Evolutionary conservation across 116 monocot species (phyloP).

Genomic region (Iris pallida): DNA sequence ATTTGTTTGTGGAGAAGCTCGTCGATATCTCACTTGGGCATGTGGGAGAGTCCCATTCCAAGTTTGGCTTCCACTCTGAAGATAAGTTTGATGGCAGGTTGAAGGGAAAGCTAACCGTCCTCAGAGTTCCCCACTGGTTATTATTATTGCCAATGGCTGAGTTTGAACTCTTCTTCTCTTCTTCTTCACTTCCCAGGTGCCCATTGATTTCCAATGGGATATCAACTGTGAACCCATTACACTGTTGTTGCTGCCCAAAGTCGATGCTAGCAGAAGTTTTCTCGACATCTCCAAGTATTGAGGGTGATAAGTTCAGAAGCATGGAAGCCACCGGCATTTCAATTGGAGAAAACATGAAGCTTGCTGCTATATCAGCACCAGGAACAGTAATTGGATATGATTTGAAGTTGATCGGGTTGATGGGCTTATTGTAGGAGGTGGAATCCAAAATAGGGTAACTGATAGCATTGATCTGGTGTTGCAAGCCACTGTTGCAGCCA

Average conservation of each 20-base stretch:
- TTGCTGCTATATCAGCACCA: slow-evolving; percentile 10
- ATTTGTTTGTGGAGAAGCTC: slow-evolving; percentile 35
- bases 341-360: slow-evolving; percentile 20
- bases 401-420: slow-evolving; percentile 2
- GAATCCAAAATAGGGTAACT: slow-evolving; percentile 9
- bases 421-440: not conserved
- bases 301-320: slow-evolving; percentile 36
- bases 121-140: slow-evolving; percentile 14
- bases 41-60: slow-evolving; percentile 43
- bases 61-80: slow-evolving; percentile 48
- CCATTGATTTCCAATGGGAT: slow-evolving; percentile 11
- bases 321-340: slow-evolving; percentile 24
- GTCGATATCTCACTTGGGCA: slow-evolving; percentile 47
- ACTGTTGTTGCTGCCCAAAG: slow-evolving; percentile 14
- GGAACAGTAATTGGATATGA: slow-evolving; percentile 7
- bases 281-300: slow-evolving; percentile 13
- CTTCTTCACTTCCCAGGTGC: slow-evolving; percentile 11
- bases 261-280: slow-evolving; percentile 21
- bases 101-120: slow-evolving; percentile 42
- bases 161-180: slow-evolving; percentile 10
- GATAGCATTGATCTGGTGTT: not conserved
- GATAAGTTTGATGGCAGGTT: slow-evolving; percentile 23
- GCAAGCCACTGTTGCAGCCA: slow-evolving; percentile 11
- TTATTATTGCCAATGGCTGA: slow-evolving; percentile 8
- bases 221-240: slow-evolving; percentile 15